Conservation (phyloP, 208 protist species). For the Herpetomonas tarakana region DNA sequence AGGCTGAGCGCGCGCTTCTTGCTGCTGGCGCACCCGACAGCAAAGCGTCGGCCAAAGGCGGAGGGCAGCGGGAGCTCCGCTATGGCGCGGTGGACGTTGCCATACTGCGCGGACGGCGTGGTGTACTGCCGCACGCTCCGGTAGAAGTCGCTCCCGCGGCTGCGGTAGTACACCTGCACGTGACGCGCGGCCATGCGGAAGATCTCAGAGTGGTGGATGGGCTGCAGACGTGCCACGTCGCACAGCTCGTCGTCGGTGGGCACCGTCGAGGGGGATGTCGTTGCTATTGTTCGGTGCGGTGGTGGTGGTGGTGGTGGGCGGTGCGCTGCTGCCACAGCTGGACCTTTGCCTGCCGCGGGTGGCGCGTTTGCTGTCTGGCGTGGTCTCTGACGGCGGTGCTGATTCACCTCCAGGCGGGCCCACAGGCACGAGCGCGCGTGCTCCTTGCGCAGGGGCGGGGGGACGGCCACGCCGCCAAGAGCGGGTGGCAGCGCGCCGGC, state of each 20-base stretch:
- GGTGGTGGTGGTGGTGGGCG: not conserved
- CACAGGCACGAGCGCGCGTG: constrained; percentile 44
- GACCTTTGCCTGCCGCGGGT: too few relatives aligned
- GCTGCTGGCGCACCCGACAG: constrained; percentile 56
- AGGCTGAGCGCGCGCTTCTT: constrained; percentile 51
- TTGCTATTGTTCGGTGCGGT: not conserved
- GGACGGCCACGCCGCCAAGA: constrained; percentile 10
- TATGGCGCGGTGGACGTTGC: constrained; percentile 70
- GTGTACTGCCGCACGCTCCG: constrained; percentile 71
- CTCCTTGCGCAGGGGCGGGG: constrained; percentile 80
- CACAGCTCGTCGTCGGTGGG: constrained; percentile 69
- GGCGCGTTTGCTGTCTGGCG: not conserved
- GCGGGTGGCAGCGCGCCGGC: constrained; percentile 19
- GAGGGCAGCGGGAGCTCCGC: constrained; percentile 59
- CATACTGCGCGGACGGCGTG: constrained; percentile 28
- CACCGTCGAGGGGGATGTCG: constrained; percentile 1
- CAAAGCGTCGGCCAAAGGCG: constrained; percentile 49
- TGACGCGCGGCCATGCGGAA: constrained; percentile 29
- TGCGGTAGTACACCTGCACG: constrained; percentile 32
- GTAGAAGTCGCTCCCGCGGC: constrained; percentile 44
- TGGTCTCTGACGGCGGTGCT: not conserved
- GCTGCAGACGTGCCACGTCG: constrained; percentile 45
- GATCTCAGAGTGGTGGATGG: constrained; percentile 48
- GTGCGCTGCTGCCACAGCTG: too few relatives aligned
- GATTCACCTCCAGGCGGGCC: constrained; percentile 31